Conservation (phyloP, 2,329 filamentous ascomycete genomes). For the Phialophora chinensis region DNA sequence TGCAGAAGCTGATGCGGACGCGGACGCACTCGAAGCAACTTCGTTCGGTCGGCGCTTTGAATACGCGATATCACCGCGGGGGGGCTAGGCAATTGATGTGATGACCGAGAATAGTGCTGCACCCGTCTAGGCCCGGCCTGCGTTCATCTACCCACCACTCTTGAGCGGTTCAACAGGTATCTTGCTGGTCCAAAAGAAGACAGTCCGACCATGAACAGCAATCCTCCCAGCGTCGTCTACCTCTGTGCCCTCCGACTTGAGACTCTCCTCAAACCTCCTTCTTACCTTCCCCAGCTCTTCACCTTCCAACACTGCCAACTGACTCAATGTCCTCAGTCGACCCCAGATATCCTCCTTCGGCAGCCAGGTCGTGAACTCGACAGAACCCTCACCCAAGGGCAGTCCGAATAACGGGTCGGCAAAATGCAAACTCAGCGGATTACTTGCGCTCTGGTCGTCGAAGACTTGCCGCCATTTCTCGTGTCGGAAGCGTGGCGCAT, state of each 20-base stretch:
- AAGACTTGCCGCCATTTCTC: constrained; percentile 69
- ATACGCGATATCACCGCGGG: neutral
- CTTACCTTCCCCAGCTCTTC: constrained; percentile 58
- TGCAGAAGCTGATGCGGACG: neutral
- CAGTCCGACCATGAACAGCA: constrained; percentile 68
- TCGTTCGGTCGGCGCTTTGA: neutral
- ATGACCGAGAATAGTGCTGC: neutral
- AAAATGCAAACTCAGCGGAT: constrained; percentile 53
- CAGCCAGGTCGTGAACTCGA: constrained; percentile 65
- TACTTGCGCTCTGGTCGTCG: constrained; percentile 61
- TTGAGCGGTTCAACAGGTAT: constrained; percentile 36
- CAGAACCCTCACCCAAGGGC: constrained; percentile 63
- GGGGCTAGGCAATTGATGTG: neutral
- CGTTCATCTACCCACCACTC: constrained; percentile 32
- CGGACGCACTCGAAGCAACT: neutral
- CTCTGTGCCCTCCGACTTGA: constrained; percentile 61
- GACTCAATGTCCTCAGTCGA: constrained; percentile 69
- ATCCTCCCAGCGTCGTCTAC: constrained; percentile 68
- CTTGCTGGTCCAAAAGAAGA: constrained; percentile 64
- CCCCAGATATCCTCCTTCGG: constrained; percentile 66
- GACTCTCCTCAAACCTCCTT: constrained; percentile 59
- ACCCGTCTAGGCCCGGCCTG: neutral
- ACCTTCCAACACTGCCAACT: constrained; percentile 65
- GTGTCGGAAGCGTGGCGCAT: constrained; percentile 69
- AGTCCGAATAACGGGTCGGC: constrained; percentile 64